These are phyloP conservation scores for Choanephora cucurbitarum DNA, from an alignment of 371 early-diverging fungal genomes.

Conservation along the genomic window DNA sequence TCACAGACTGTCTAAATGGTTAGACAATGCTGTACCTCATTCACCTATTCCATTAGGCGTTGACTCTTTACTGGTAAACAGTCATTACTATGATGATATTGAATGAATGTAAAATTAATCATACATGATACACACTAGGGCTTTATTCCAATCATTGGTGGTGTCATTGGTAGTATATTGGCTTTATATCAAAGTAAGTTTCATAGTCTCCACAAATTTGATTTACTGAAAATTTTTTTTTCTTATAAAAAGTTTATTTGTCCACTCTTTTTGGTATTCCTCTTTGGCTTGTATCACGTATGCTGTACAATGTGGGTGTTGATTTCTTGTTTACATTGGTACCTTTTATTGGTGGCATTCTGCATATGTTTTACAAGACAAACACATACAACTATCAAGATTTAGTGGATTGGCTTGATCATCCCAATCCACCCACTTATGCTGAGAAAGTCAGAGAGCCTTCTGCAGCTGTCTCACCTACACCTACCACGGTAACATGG, in stretches of 20 bases:
- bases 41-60: slow-evolving; percentile 43
- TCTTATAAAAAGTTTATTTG: slow-evolving; percentile 28
- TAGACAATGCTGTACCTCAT: slow-evolving; percentile 39
- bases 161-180: slow-evolving; percentile 23
- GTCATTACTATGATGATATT: too few species aligned
- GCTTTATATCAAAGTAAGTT: slow-evolving; percentile 36
- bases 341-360: slow-evolving; percentile 27
- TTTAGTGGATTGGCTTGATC: slow-evolving; percentile 23
- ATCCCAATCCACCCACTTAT: slow-evolving; percentile 3
- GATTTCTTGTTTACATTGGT: slow-evolving; percentile 31
- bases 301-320: slow-evolving; percentile 28
- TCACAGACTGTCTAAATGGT: slow-evolving; percentile 25
- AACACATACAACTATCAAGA: slow-evolving; percentile 39
- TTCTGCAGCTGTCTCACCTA: background rate
- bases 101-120: too few species aligned
- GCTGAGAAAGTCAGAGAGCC: background rate
- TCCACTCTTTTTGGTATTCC: slow-evolving; percentile 36
- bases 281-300: slow-evolving; percentile 38
- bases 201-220: too few species aligned
- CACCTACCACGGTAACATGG: background rate
- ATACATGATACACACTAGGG: slow-evolving; percentile 13
- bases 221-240: background rate
- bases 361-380: slow-evolving; percentile 37
- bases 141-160: slow-evolving; percentile 40
- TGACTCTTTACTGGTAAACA: slow-evolving; percentile 37